phyloP scores from a whole-genome alignment of 140 eudicot species.

The Erigeron philadelphicus region DNA sequence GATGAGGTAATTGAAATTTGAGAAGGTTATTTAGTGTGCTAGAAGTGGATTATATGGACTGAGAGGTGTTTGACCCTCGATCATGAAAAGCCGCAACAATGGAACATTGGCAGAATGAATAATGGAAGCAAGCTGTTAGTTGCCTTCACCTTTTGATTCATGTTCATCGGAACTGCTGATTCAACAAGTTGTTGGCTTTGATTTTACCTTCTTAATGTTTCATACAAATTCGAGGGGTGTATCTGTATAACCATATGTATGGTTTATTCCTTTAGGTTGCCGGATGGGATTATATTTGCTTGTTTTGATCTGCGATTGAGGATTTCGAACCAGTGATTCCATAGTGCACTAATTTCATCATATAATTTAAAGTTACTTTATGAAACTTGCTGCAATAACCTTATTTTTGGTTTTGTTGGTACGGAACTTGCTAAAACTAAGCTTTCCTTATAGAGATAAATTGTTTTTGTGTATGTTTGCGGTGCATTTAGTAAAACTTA shows the following conservation, averaged over 20 bases:
- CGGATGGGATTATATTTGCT: not conserved
- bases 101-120: conserved; percentile 16
- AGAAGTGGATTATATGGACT: conserved; percentile 8
- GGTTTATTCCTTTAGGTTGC: conserved; percentile 5
- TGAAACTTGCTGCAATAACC: too few species aligned
- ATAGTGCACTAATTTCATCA: not conserved
- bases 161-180: conserved; percentile 12
- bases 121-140: conserved; percentile 9
- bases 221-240: not conserved
- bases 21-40: conserved; percentile 10
- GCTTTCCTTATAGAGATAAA: too few species aligned
- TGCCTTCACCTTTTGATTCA: conserved; percentile 12
- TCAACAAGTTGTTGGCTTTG: conserved; percentile 17
- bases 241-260: not conserved
- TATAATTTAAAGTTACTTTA: too few species aligned
- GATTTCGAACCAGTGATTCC: not conserved
- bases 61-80: not conserved
- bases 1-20: conserved; percentile 24
- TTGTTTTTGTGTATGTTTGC: not conserved
- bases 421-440: not conserved
- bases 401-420: not conserved
- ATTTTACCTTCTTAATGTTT: not conserved
- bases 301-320: conserved; percentile 12
- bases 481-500: not conserved
- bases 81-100: conserved; percentile 2